These are phyloP conservation scores for Colletotrichum sp. DNA, from an alignment of 2,329 filamentous ascomycete species.

Conservation along the genomic window DNA sequence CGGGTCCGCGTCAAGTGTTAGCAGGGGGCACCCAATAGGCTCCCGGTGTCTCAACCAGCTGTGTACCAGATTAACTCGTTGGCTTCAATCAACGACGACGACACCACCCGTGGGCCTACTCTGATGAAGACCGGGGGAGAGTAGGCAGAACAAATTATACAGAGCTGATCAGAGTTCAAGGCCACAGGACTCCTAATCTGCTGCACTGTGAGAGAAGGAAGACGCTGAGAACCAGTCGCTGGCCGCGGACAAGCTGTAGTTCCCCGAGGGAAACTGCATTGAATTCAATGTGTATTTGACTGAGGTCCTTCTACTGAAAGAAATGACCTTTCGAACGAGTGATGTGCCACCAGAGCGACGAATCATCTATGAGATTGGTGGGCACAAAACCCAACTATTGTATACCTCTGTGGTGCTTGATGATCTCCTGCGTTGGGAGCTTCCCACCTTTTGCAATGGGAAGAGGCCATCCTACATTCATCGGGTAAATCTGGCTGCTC, in stretches of 20 bases:
- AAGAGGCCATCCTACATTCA: not conserved
- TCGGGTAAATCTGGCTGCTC: not conserved
- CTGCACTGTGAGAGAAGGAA: not conserved
- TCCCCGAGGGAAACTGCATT: not conserved
- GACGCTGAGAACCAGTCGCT: not conserved
- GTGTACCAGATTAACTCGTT: not conserved
- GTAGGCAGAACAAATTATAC: not conserved
- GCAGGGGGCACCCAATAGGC: not conserved
- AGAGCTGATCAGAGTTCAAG: not conserved
- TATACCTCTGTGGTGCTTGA: not conserved
- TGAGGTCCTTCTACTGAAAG: not conserved
- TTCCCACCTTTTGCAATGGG: not conserved
- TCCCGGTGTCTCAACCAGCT: not conserved
- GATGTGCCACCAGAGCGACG: not conserved
- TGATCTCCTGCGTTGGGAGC: not conserved
- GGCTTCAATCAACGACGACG: not conserved
- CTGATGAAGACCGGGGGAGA: not conserved
- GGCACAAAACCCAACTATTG: not conserved
- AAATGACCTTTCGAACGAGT: not conserved
- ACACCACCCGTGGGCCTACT: not conserved
- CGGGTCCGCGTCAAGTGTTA: not conserved
- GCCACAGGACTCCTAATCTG: not conserved
- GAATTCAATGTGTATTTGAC: not conserved
- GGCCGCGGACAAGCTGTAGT: not conserved
- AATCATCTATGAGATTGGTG: not conserved